These are phyloP conservation scores for Heritiera fomes DNA, from an alignment of 345 rosid genomes.

Conservation along the genomic window DNA sequence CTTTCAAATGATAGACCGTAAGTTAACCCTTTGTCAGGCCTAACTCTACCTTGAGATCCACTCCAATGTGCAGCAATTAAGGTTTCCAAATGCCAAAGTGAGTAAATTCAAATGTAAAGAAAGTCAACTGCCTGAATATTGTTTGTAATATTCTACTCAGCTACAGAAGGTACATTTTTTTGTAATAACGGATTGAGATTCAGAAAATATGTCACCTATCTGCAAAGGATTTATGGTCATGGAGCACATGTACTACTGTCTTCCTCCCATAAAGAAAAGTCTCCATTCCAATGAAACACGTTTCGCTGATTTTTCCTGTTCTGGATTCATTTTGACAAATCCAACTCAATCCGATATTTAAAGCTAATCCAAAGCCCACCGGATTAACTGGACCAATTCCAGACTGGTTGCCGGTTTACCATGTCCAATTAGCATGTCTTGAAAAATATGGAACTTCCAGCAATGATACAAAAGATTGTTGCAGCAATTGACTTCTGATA, in stretches of 20 bases:
- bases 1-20: too few relatives aligned
- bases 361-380: too few relatives aligned
- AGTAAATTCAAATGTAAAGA: neutral
- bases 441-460: neutral
- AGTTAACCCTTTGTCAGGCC: too few relatives aligned
- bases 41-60: neutral
- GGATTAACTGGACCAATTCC: too few relatives aligned
- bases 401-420: too few relatives aligned
- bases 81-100: neutral
- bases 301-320: neutral
- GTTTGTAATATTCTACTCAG: neutral
- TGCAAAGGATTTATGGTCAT: neutral
- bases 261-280: neutral
- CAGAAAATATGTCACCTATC: neutral
- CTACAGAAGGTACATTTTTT: neutral
- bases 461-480: neutral
- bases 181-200: neutral
- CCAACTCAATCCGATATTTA: too few relatives aligned
- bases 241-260: neutral
- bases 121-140: conserved; percentile 10
- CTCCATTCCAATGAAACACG: neutral
- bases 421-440: too few relatives aligned
- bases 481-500: neutral
- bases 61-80: neutral
- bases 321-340: too few relatives aligned